A percentile compares a stretch with the other conserved stretches of the same genome.
Conservation (phyloP, 2,329 filamentous ascomycete species). For the Parafenestella ontariensis region DNA sequence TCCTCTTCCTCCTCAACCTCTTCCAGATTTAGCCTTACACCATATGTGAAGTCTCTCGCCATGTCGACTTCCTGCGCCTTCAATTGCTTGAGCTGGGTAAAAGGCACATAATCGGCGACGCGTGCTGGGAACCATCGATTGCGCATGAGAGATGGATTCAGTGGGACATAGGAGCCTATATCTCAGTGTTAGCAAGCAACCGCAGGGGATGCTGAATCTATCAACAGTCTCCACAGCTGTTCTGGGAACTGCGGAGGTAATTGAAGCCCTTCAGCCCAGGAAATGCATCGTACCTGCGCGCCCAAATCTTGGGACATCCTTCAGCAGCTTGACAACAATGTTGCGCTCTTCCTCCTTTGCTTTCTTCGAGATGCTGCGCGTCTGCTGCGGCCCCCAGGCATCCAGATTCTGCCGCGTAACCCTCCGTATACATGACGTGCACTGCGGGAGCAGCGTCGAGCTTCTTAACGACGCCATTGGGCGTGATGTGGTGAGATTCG, state of each 20-base stretch:
- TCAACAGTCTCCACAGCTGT: slow-evolving; percentile 1
- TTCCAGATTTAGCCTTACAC: slow-evolving; percentile 38
- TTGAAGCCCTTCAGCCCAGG: background rate
- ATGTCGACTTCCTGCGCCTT: slow-evolving; percentile 53
- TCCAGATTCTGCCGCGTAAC: slow-evolving; percentile 41
- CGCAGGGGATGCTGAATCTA: background rate
- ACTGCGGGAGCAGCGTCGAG: slow-evolving; percentile 47
- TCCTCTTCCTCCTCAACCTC: slow-evolving; percentile 36
- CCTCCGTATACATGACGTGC: slow-evolving; percentile 47
- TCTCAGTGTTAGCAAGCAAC: slow-evolving; percentile 22
- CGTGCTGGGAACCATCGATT: slow-evolving; percentile 61
- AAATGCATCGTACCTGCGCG: slow-evolving; percentile 38
- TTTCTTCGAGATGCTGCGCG: slow-evolving; percentile 55
- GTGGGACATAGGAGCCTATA: slow-evolving; percentile 62
- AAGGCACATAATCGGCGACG: slow-evolving; percentile 61
- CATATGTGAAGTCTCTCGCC: slow-evolving; percentile 57
- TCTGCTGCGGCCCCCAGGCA: slow-evolving; percentile 43
- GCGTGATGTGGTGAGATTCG: slow-evolving; percentile 18
- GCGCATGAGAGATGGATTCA: slow-evolving; percentile 62
- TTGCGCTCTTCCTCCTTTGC: slow-evolving; percentile 50
- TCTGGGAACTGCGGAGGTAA: background rate
- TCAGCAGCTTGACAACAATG: slow-evolving; percentile 60
- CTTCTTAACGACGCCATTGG: slow-evolving; percentile 44
- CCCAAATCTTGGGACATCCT: slow-evolving; percentile 62
- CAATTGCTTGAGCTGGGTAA: slow-evolving; percentile 54